Evolutionary conservation across 2,329 filamentous ascomycete species (phyloP).

Genomic region (Fusarium redolens): DNA sequence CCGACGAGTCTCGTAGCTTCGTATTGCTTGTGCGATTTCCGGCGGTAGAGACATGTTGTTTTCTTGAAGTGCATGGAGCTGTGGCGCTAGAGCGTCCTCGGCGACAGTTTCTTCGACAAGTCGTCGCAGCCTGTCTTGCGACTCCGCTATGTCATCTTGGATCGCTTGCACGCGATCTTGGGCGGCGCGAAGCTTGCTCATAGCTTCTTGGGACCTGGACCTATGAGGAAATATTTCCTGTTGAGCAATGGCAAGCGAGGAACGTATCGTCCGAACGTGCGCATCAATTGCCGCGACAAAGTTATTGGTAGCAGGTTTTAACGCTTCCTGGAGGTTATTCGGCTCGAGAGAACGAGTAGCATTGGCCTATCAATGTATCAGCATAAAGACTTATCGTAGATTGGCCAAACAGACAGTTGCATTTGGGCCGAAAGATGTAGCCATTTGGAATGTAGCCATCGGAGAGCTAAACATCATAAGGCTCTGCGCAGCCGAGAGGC

Average conservation of each 20-base stretch:
- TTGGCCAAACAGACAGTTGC: slow-evolving; percentile 27
- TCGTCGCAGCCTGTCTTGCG: slow-evolving; percentile 27
- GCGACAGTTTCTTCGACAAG: slow-evolving; percentile 42
- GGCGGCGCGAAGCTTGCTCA: slow-evolving; percentile 34
- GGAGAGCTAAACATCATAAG: slow-evolving; percentile 47
- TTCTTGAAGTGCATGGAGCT: slow-evolving; percentile 44
- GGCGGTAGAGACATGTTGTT: slow-evolving; percentile 44
- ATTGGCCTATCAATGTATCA: slow-evolving; percentile 20
- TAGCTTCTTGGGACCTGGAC: slow-evolving; percentile 41
- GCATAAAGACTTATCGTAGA: neutral
- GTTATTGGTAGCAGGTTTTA: slow-evolving; percentile 37
- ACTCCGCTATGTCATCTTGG: slow-evolving; percentile 36
- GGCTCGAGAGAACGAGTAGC: slow-evolving; percentile 37
- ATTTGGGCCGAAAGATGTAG: slow-evolving; percentile 31
- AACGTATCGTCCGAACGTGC: slow-evolving; percentile 39
- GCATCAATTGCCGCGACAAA: slow-evolving; percentile 40
- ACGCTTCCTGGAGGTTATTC: slow-evolving; percentile 36
- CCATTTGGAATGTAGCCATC: slow-evolving; percentile 46
- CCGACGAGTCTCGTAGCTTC: slow-evolving; percentile 41
- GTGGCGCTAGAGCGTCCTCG: slow-evolving; percentile 42
- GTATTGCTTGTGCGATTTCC: slow-evolving; percentile 45
- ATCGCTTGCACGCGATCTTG: slow-evolving; percentile 37
- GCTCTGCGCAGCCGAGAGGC: slow-evolving; percentile 44
- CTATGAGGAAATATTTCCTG: slow-evolving; percentile 46
- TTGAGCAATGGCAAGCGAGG: slow-evolving; percentile 38